These are phyloP conservation scores for Kazachstania taianensis DNA, from an alignment of 805 yeast genomes.

Conservation along the genomic window DNA sequence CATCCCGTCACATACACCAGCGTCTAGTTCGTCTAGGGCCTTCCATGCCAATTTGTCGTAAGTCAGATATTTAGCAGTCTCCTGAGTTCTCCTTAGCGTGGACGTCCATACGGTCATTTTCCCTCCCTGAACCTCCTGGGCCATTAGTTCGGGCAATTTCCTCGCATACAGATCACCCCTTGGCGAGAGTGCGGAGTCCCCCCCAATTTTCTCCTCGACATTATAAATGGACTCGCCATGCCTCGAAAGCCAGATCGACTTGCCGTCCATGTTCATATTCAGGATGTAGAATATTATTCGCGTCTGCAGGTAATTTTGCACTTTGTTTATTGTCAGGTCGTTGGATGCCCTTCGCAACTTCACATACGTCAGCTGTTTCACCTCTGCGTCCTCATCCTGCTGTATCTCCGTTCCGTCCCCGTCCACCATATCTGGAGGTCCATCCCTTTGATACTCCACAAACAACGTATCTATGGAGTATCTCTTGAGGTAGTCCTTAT, in stretches of 20 bases:
- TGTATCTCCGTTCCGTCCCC: constrained; percentile 57
- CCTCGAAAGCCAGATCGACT: constrained; percentile 84
- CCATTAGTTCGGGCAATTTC: constrained; percentile 68
- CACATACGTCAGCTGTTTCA: constrained; percentile 47
- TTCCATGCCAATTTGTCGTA: constrained; percentile 86
- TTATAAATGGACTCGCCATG: constrained; percentile 93
- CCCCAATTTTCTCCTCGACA: constrained; percentile 89
- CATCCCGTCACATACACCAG: constrained; percentile 94
- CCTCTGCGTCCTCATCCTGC: constrained; percentile 32
- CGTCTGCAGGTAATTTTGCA: constrained; percentile 79
- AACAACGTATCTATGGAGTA: constrained; percentile 80
- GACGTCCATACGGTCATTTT: constrained; percentile 91
- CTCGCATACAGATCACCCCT: constrained; percentile 77
- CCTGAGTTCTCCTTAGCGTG: constrained; percentile 81
- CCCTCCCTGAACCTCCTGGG: constrained; percentile 40
- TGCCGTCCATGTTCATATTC: constrained; percentile 88
- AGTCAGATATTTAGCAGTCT: constrained; percentile 74
- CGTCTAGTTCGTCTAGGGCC: constrained; percentile 91
- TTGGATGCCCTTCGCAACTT: constrained; percentile 79
- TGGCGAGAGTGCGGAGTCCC: constrained; percentile 75
- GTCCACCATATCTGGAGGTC: neutral
- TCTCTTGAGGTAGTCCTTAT: constrained; percentile 49
- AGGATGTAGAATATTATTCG: constrained; percentile 90
- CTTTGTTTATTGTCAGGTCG: constrained; percentile 77
- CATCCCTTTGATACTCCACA: constrained; percentile 82